These are phyloP conservation scores for Penicillium salamii DNA, from an alignment of 495 filamentous ascomycete species.

Conservation along the genomic window DNA sequence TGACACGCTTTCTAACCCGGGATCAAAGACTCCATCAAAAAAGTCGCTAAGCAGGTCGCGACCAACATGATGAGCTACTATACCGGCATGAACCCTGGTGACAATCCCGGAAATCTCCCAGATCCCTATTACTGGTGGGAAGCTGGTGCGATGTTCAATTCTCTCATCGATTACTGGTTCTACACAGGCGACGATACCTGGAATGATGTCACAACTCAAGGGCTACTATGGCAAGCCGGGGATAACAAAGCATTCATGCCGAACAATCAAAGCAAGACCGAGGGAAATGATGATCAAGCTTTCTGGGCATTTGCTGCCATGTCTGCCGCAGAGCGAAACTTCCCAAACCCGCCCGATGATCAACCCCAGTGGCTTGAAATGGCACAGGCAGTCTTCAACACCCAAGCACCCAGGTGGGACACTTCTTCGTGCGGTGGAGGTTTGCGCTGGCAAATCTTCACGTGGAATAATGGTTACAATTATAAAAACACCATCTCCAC, in stretches of 20 bases:
- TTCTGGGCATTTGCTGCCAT: conserved; percentile 86
- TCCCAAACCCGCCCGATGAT: conserved; percentile 52
- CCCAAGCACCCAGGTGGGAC: conserved; percentile 71
- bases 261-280: conserved; percentile 69
- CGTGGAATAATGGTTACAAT: conserved; percentile 72
- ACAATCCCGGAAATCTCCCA: conserved; percentile 69
- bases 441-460: conserved; percentile 82
- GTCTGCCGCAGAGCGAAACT: conserved; percentile 76
- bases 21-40: conserved; percentile 45
- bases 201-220: conserved; percentile 66
- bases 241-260: conserved; percentile 73
- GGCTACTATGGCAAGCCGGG: conserved; percentile 67
- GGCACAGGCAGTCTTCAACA: conserved; percentile 80
- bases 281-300: conserved; percentile 82
- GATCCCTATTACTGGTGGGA: conserved; percentile 85
- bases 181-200: conserved; percentile 74
- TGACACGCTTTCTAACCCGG: neutral
- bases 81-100: conserved; percentile 67
- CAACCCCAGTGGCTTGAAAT: conserved; percentile 73
- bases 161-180: conserved; percentile 80
- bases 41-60: conserved; percentile 39
- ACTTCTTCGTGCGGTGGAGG: conserved; percentile 64
- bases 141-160: conserved; percentile 71
- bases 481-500: conserved; percentile 84
- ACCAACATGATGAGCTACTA: conserved; percentile 59